These are phyloP conservation scores for Kodamaea jinghongensis DNA, from an alignment of 805 yeast genomes.

Conservation along the genomic window DNA sequence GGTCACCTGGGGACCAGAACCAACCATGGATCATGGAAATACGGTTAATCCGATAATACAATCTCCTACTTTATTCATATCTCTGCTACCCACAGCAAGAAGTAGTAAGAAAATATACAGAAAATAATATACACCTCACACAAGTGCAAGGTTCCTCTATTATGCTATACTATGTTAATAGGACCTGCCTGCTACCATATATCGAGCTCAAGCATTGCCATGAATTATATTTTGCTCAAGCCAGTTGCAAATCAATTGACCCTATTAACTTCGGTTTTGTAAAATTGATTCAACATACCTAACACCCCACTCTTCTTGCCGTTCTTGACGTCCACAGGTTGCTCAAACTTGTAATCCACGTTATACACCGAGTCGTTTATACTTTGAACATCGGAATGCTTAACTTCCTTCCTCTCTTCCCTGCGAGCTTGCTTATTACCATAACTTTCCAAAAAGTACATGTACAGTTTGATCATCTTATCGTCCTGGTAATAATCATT, in stretches of 20 bases:
- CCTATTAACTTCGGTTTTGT: constrained; percentile 38
- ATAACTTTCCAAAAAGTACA: constrained; percentile 84
- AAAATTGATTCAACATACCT: constrained; percentile 79
- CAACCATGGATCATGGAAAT: no score
- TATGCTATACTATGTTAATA: background rate
- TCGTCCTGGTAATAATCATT: constrained; percentile 59
- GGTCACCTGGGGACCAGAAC: no score
- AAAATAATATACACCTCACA: background rate
- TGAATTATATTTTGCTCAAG: background rate
- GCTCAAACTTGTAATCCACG: constrained; percentile 23
- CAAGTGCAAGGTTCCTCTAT: background rate
- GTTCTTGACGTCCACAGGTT: constrained; percentile 25
- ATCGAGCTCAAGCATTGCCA: background rate
- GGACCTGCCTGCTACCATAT: background rate
- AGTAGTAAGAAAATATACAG: background rate
- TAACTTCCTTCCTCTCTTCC: constrained; percentile 1
- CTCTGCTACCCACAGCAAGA: no score
- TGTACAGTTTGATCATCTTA: constrained; percentile 88
- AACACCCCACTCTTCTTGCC: constrained; percentile 55
- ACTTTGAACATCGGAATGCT: constrained; percentile 8
- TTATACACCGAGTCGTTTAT: constrained; percentile 27
- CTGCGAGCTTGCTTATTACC: constrained; percentile 22
- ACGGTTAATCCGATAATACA: no score
- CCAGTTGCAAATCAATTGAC: background rate
- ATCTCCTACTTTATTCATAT: no score